These are phyloP conservation scores for Seiridium cupressi DNA, from an alignment of 2,329 filamentous ascomycete genomes.

Conservation along the genomic window DNA sequence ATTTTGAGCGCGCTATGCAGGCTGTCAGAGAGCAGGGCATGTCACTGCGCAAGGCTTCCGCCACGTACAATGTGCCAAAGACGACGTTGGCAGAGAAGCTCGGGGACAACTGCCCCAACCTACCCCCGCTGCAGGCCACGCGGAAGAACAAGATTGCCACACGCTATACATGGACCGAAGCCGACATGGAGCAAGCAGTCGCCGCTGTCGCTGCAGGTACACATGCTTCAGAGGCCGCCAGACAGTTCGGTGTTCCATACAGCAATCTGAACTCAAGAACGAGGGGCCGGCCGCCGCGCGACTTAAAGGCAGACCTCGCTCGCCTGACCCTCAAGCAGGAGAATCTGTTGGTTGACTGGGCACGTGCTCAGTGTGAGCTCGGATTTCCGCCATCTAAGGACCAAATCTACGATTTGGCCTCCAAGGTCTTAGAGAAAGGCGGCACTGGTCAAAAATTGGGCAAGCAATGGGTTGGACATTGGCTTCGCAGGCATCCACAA, in stretches of 20 bases:
- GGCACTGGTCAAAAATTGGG: constrained; percentile 16
- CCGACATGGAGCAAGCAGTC: constrained; percentile 19
- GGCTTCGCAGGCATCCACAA: constrained; percentile 20
- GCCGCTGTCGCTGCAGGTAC: constrained; percentile 15
- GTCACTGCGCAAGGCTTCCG: constrained; percentile 19
- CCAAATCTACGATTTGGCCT: constrained; percentile 20
- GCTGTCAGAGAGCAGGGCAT: constrained; percentile 20
- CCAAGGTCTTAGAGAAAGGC: constrained; percentile 18
- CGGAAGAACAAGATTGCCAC: constrained; percentile 10
- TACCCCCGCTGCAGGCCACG: constrained; percentile 13
- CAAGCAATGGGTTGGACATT: constrained; percentile 26
- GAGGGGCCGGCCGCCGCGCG: constrained; percentile 14
- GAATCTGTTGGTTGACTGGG: constrained; percentile 23
- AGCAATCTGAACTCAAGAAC: constrained; percentile 21
- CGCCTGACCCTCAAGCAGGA: constrained; percentile 21
- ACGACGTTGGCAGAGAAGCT: constrained; percentile 19
- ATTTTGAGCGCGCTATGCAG: constrained; percentile 14
- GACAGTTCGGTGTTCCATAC: constrained; percentile 21
- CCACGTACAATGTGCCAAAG: constrained; percentile 19
- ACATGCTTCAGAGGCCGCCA: constrained; percentile 15
- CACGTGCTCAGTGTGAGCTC: constrained; percentile 17
- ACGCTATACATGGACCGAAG: constrained; percentile 16
- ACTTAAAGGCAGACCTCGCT: constrained; percentile 18
- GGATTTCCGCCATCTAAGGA: constrained; percentile 22
- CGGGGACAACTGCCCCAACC: constrained; percentile 14